These are phyloP conservation scores for Zea mays DNA, from an alignment of 176 grass and related monocot species.

Conservation along the genomic window Zm-B73-REFERENCE-NAM-5.0 NC_050096.1:282994001-282994500, in stretches of 20 bases:
- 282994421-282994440: constrained; percentile 17
- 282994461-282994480: no score
- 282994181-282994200: constrained; percentile 22
- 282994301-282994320: background rate
- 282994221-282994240: constrained; percentile 6
- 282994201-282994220: constrained; percentile 15
- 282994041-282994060: constrained; percentile 97
- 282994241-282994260: constrained; percentile 16
- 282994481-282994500: no score
- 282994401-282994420: constrained; percentile 19
- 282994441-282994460: background rate
- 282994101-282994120: constrained; percentile 23
- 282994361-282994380: background rate
- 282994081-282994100: constrained; percentile 63
- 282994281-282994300: constrained; percentile 19
- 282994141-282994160: background rate
- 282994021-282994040: constrained; percentile 96
- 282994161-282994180: constrained; percentile 12
- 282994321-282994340: constrained; percentile 4
- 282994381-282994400: constrained; percentile 11
- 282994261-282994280: background rate
- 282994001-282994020: constrained; percentile 98
- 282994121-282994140: constrained; percentile 27
- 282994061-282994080: constrained; percentile 98
- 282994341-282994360: constrained; percentile 25